Evolutionary conservation across 2,329 filamentous ascomycete species (phyloP).

Genomic region (Nothopassalora personata): DNA sequence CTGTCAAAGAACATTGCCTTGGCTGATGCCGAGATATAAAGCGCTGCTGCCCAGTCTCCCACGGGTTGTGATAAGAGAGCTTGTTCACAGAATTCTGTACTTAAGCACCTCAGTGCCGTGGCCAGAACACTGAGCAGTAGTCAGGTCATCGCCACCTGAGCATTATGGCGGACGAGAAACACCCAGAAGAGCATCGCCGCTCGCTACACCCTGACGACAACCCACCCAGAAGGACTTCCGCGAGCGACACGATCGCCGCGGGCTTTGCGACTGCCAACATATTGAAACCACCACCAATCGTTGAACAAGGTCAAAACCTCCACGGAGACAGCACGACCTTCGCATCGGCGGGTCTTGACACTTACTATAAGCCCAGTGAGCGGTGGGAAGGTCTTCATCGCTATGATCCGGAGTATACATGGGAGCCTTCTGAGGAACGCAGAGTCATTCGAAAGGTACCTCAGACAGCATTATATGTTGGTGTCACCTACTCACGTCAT

Average conservation of each 20-base stretch:
- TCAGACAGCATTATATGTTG: not conserved
- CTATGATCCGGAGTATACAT: slow-evolving; percentile 53
- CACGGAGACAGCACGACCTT: slow-evolving; percentile 16
- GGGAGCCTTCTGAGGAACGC: slow-evolving; percentile 54
- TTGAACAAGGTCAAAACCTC: slow-evolving; percentile 7
- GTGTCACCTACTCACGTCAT: not conserved
- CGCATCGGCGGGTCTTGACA: slow-evolving; percentile 14
- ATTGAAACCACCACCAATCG: not conserved
- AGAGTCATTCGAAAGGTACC: slow-evolving; percentile 49
- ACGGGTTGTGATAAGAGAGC: not conserved
- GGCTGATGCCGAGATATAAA: not conserved
- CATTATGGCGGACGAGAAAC: not conserved
- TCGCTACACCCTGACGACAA: not conserved
- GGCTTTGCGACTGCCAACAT: not conserved
- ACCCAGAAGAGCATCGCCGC: not conserved
- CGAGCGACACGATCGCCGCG: not conserved
- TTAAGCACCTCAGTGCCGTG: not conserved
- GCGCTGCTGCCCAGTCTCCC: not conserved
- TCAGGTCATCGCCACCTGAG: not conserved
- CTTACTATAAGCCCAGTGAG: slow-evolving; percentile 21
- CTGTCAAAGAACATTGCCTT: not conserved
- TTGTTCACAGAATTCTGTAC: not conserved
- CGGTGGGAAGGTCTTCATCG: slow-evolving; percentile 55
- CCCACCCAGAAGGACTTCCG: not conserved
- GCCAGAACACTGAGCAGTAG: not conserved